These are phyloP conservation scores for Paspalum notatum DNA, from an alignment of 176 grass and related monocot genomes.

Conservation along the genomic window DNA sequence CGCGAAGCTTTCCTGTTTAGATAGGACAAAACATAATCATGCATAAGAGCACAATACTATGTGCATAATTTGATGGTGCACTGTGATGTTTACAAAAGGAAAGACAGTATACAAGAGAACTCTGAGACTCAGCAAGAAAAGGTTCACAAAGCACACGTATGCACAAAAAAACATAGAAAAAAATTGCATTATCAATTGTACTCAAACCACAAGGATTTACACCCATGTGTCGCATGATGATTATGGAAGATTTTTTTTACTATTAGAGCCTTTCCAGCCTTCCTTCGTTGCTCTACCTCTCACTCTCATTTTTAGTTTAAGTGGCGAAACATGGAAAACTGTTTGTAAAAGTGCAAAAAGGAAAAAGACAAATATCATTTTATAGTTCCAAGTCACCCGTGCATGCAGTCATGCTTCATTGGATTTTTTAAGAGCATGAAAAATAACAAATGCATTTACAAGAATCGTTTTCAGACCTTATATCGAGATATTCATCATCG, in stretches of 20 bases:
- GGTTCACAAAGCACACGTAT: background rate
- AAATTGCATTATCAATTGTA: background rate
- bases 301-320: background rate
- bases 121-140: slow-evolving; percentile 1
- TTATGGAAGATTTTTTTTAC: background rate
- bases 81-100: slow-evolving; percentile 20
- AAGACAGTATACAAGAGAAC: background rate
- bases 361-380: background rate
- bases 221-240: background rate
- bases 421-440: background rate
- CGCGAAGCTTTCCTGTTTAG: slow-evolving; percentile 44
- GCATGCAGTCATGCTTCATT: background rate
- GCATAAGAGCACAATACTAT: too few species aligned
- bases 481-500: background rate
- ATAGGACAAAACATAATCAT: background rate
- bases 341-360: slow-evolving; percentile 6
- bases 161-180: background rate
- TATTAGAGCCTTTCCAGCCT: background rate
- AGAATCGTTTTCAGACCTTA: background rate
- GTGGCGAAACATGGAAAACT: background rate
- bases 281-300: background rate
- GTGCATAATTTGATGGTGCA: background rate
- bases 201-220: background rate
- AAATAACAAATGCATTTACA: background rate
- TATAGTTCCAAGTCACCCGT: background rate